Percentiles rank a stretch among this genome's conserved stretches.
phyloP scores from a whole-genome alignment of 441 rosid species.

The Manihot esculenta region DNA sequence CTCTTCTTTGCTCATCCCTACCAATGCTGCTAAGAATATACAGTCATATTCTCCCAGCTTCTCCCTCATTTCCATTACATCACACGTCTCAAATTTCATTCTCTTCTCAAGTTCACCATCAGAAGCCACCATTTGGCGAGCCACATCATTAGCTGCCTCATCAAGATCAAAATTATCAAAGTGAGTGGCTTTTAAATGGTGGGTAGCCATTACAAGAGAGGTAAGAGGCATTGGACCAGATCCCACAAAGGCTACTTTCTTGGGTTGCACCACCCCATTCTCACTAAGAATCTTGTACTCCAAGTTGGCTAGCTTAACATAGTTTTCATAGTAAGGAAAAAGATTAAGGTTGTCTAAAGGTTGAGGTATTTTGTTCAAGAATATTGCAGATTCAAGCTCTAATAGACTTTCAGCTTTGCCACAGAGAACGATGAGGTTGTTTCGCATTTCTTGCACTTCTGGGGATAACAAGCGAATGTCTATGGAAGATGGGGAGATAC shows the following conservation, averaged over 20 bases:
- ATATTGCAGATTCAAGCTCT: conserved; percentile 38
- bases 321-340: conserved; percentile 50
- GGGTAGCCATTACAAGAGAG: conserved; percentile 43
- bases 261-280: conserved; percentile 27
- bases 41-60: conserved; percentile 42
- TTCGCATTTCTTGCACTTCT: conserved; percentile 28
- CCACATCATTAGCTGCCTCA: conserved; percentile 35
- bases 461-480: conserved; percentile 26
- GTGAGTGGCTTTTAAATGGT: conserved; percentile 35
- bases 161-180: conserved; percentile 54
- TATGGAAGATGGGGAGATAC: conserved; percentile 34
- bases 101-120: conserved; percentile 44
- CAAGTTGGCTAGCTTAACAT: conserved; percentile 45
- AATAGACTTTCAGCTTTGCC: conserved; percentile 38
- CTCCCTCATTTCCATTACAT: conserved; percentile 39
- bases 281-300: conserved; percentile 37
- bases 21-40: conserved; percentile 53
- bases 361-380: conserved; percentile 26
- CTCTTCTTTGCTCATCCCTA: conserved; percentile 43
- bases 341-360: conserved; percentile 40
- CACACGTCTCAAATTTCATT: conserved; percentile 42
- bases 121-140: conserved; percentile 34
- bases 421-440: conserved; percentile 31
- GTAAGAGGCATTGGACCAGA: conserved; percentile 56
- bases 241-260: conserved; percentile 46